These are phyloP conservation scores for Geranium rotundifolium DNA, from an alignment of 345 rosid genomes.

Conservation along the genomic window DNA sequence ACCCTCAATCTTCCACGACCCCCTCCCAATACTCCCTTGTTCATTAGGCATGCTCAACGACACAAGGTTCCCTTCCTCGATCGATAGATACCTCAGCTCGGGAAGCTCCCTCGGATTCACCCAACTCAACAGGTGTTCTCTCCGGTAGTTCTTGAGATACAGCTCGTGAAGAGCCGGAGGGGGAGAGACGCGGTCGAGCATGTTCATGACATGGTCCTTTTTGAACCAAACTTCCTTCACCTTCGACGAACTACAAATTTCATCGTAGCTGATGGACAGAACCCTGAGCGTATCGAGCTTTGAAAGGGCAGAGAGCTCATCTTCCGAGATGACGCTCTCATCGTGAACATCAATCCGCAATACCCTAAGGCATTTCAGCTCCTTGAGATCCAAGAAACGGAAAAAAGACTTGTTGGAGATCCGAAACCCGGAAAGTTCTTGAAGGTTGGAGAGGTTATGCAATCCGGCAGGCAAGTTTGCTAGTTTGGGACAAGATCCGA, in stretches of 20 bases:
- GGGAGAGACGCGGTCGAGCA: neutral
- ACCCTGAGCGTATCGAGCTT: neutral
- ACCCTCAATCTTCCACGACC: neutral
- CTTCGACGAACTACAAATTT: neutral
- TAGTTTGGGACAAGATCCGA: slow-evolving; percentile 1
- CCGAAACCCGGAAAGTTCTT: slow-evolving; percentile 1
- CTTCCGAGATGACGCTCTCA: neutral
- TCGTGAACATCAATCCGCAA: neutral
- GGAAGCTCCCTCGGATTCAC: neutral
- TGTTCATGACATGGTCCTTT: neutral
- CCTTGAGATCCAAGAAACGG: neutral
- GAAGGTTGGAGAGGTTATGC: neutral
- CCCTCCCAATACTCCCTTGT: neutral
- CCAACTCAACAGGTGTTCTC: neutral
- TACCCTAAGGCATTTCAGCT: neutral
- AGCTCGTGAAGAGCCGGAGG: neutral
- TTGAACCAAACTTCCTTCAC: neutral
- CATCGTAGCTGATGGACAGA: neutral
- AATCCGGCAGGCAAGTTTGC: neutral
- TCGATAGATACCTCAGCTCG: neutral
- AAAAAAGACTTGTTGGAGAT: neutral
- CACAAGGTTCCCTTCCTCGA: slow-evolving; percentile 2
- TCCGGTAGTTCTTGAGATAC: neutral
- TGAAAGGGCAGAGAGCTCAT: neutral
- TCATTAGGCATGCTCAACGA: neutral